Evolutionary conservation across 108 stramenopile genomes (phyloP).

Genomic region (Nitzschia sp.): DNA sequence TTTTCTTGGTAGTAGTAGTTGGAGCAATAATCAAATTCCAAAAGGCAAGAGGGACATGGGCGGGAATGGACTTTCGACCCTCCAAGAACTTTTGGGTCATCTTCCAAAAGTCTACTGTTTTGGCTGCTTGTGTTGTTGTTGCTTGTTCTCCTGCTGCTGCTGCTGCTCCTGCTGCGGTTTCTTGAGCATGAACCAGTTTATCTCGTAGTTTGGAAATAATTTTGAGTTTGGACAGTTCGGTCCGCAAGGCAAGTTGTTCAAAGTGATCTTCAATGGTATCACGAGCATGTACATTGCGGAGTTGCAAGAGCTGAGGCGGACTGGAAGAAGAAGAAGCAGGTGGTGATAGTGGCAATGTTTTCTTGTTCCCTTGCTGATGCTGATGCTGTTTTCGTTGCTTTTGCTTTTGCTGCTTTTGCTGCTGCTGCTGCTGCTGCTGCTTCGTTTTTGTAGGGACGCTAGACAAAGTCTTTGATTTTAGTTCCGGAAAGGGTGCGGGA

Average conservation of each 20-base stretch:
- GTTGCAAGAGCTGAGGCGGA: conserved; percentile 8
- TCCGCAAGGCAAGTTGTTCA: background rate
- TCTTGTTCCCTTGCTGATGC: too few species aligned
- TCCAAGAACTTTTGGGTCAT: conserved; percentile 4
- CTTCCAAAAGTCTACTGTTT: background rate
- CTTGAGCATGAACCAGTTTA: background rate
- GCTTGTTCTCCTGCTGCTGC: too few species aligned
- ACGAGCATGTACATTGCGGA: background rate
- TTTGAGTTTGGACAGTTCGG: conserved; percentile 4
- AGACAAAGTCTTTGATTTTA: too few species aligned
- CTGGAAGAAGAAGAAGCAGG: too few species aligned
- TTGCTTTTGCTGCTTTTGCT: too few species aligned
- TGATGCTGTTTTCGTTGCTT: too few species aligned
- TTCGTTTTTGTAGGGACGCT: too few species aligned
- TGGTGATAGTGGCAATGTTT: too few species aligned
- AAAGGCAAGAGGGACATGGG: conserved; percentile 2
- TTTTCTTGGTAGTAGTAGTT: background rate
- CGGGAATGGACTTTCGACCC: background rate
- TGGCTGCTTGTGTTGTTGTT: background rate
- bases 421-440: too few species aligned
- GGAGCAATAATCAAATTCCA: conserved; percentile 21
- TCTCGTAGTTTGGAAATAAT: background rate
- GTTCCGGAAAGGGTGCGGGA: too few species aligned
- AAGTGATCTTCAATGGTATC: conserved; percentile 6
- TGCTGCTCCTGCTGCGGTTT: background rate